phyloP scores from a whole-genome alignment of 225 moss, liverwort and hornwort genomes.

The Straminergon stramineum region DNA sequence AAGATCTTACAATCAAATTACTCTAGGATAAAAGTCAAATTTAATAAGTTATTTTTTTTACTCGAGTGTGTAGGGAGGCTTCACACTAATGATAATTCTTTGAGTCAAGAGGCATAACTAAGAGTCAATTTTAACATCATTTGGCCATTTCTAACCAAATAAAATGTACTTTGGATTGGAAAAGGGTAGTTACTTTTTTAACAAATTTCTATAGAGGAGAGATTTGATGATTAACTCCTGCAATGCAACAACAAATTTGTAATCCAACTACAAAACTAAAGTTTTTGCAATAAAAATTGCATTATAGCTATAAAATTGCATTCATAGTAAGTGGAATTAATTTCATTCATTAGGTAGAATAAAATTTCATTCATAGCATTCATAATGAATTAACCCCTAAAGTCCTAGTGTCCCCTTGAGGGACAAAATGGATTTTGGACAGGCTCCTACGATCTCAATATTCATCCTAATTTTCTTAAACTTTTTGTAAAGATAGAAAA shows the following conservation, averaged over 20 bases:
- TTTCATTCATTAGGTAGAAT: neutral
- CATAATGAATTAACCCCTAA: too few species aligned
- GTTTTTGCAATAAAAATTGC: neutral
- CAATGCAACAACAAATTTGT: neutral
- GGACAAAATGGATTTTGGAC: too few species aligned
- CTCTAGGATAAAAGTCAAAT: too few species aligned
- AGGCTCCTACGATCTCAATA: too few species aligned
- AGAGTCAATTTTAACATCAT: neutral
- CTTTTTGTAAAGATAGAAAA: too few species aligned
- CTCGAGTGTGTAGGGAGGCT: neutral
- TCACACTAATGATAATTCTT: neutral
- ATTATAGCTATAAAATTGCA: neutral
- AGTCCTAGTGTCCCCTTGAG: too few species aligned
- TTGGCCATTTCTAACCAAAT: neutral
- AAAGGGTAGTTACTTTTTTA: neutral
- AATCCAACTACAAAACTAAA: too few species aligned
- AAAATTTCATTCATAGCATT: neutral
- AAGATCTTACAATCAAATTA: neutral
- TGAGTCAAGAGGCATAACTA: too few species aligned
- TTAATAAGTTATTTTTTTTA: fast-evolving
- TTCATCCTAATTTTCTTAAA: too few species aligned
- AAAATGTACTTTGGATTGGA: too few species aligned
- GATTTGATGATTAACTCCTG: neutral
- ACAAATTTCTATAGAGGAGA: neutral
- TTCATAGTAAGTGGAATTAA: neutral